A percentile compares a stretch with the other conserved stretches of the same genome.
Evolutionary conservation across 257 asterid genomes (phyloP).

Genomic region (Osmanthus fragrans): DNA sequence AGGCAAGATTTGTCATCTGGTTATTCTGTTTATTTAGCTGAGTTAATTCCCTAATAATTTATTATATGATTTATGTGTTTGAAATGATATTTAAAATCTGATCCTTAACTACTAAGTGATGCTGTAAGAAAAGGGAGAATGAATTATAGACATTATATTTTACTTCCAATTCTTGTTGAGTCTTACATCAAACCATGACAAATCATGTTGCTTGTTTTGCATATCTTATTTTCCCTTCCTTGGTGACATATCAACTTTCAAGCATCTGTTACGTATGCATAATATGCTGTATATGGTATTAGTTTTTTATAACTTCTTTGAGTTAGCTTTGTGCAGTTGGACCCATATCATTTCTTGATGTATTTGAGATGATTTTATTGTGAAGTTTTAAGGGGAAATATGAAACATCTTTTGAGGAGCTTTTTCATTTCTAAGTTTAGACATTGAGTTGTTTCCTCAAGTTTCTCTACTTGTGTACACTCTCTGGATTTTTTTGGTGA

Average conservation of each 20-base stretch:
- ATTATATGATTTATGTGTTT: neutral
- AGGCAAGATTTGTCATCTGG: constrained; percentile 37
- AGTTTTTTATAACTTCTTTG: no score
- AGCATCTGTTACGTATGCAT: neutral
- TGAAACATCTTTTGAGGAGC: neutral
- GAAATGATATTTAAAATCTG: neutral
- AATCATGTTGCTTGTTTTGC: neutral
- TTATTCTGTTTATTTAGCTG: neutral
- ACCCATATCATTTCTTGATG: neutral
- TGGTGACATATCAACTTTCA: neutral
- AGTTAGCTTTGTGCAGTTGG: neutral
- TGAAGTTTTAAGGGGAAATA: neutral
- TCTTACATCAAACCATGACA: neutral
- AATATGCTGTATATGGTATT: neutral
- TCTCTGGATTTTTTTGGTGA: neutral
- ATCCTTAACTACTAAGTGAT: neutral
- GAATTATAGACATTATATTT: neutral
- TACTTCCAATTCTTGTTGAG: neutral
- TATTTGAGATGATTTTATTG: neutral
- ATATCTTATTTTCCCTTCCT: neutral
- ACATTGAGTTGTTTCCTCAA: neutral
- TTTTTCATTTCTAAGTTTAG: neutral
- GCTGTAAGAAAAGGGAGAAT: neutral
- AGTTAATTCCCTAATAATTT: neutral
- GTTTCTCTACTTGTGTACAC: neutral